Conservation (phyloP, 768 basidiomycete species). For the Pluteus cervinus region DNA sequence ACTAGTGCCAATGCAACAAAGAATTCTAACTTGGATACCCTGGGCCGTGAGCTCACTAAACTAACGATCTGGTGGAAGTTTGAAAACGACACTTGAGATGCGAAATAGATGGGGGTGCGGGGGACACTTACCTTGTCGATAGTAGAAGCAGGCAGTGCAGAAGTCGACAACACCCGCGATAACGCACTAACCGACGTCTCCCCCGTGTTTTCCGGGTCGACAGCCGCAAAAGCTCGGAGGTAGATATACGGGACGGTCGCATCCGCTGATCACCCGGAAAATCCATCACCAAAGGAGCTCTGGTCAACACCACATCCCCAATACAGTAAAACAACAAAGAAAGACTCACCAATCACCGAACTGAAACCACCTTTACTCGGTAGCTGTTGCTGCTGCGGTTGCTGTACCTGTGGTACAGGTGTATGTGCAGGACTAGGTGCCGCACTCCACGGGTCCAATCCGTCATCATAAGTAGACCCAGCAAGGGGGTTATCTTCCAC, state of each 20-base stretch:
- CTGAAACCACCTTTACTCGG: conserved; percentile 46
- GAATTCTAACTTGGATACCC: conserved; percentile 86
- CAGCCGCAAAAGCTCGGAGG: conserved; percentile 61
- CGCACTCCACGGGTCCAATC: conserved; percentile 76
- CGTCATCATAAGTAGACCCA: conserved; percentile 72
- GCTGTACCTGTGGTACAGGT: conserved; percentile 43
- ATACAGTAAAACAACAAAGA: not conserved
- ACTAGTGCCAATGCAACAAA: conserved; percentile 87
- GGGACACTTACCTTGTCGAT: conserved; percentile 62
- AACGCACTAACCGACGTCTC: conserved; percentile 80
- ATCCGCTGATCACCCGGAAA: conserved; percentile 44
- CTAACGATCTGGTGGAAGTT: conserved; percentile 75
- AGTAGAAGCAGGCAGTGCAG: conserved; percentile 72
- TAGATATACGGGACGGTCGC: conserved; percentile 79
- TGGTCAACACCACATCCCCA: not conserved
- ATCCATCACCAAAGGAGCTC: conserved; percentile 1
- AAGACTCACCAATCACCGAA: conserved; percentile 63
- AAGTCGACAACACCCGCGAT: conserved; percentile 74
- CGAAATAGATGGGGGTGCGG: not conserved
- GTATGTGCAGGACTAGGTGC: conserved; percentile 68
- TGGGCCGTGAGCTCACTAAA: conserved; percentile 72
- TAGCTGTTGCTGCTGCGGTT: no score
- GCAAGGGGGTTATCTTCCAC: conserved; percentile 74
- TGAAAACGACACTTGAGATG: conserved; percentile 2
- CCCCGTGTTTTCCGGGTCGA: conserved; percentile 66